Base-by-base conservation (phyloP, 2,329 filamentous ascomycete species). In the Zymoseptoria pseudotritici region DNA sequence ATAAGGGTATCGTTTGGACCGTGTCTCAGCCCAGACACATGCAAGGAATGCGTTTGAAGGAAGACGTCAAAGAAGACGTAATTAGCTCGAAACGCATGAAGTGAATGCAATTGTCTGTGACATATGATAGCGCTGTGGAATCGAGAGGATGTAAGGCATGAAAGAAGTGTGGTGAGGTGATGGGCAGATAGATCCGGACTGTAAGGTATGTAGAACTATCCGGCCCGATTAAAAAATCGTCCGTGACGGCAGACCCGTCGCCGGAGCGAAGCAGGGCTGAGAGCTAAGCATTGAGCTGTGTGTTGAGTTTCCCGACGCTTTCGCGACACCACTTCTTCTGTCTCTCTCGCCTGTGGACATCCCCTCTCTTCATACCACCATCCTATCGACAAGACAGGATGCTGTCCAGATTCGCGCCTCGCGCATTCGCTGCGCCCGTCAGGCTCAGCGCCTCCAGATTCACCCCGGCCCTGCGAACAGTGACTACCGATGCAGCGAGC, bases 401-500 rank as follows among this genome's bases (percentile, higher is more conserved):
- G 72, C 66, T 74, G 63, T 73, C 72, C 64, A 66, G 67, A 65
- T 73, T 74, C 58, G 71, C 71, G 55, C 71, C 72, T 53, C 71
- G 71, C 65, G 70, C 72, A 19, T 66, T 70, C 55, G 63, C 70
- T 56, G 71, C 72, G 65, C 69, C 72, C 46, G 63, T 66, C 53
- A 67, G 71, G 59, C 60, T 54, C 60, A 62, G 66, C 63, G 67
- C 65, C 55, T 62, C 67, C 60, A 63, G 70, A 61, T 66, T 72
- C 60, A 67, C 72, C 62, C 70, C 75, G 26, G 75, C 77, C 66
- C 74, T 79, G 75, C 86, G 93, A 75, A 85, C 85, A 70, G 94
- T 99, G 73, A 99, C 94, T 69, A 97, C 94, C 68, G 88, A 97
- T 79, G 94, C 94, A 67, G 94, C 94, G 68, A 93, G 89, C 72